These are phyloP conservation scores for Blumeria hordei DNA, from an alignment of 2,329 filamentous ascomycete species.

Conservation along the genomic window DNA sequence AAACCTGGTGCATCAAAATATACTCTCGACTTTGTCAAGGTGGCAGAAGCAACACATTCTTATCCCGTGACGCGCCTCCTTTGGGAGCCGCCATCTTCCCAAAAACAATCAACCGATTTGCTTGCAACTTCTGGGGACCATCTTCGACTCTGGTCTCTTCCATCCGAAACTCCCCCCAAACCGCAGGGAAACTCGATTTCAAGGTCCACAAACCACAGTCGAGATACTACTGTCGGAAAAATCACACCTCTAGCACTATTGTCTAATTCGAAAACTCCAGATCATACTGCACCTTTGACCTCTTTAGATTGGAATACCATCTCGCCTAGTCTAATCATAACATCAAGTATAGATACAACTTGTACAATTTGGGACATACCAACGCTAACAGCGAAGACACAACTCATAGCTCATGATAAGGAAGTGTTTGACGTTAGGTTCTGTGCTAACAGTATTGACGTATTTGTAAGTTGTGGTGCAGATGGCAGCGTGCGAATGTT, in stretches of 20 bases:
- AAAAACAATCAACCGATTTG: slow-evolving; percentile 87
- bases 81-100: slow-evolving; percentile 86
- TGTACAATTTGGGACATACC: slow-evolving; percentile 99
- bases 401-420: slow-evolving; percentile 95
- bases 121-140: slow-evolving; percentile 91
- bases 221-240: slow-evolving; percentile 42
- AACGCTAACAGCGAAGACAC: slow-evolving; percentile 89
- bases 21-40: slow-evolving; percentile 71
- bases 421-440: slow-evolving; percentile 97
- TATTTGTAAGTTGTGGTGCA: slow-evolving; percentile 92
- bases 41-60: slow-evolving; percentile 90
- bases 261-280: slow-evolving; percentile 94
- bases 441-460: slow-evolving; percentile 93
- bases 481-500: slow-evolving; percentile 98
- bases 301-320: slow-evolving; percentile 97
- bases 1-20: slow-evolving; percentile 46
- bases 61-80: slow-evolving; percentile 88
- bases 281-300: slow-evolving; percentile 89
- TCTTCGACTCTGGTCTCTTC: slow-evolving; percentile 78
- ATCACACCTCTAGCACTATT: slow-evolving; percentile 77
- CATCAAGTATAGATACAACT: slow-evolving; percentile 93
- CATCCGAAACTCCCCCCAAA: slow-evolving; percentile 33
- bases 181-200: slow-evolving; percentile 41
- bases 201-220: slow-evolving; percentile 33
- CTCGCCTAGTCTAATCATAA: slow-evolving; percentile 91